A percentile compares a stretch with the other conserved stretches of the same genome.
Evolutionary conservation across 495 filamentous ascomycete genomes (phyloP).

Genomic region (Lentithecium fluviatile): DNA sequence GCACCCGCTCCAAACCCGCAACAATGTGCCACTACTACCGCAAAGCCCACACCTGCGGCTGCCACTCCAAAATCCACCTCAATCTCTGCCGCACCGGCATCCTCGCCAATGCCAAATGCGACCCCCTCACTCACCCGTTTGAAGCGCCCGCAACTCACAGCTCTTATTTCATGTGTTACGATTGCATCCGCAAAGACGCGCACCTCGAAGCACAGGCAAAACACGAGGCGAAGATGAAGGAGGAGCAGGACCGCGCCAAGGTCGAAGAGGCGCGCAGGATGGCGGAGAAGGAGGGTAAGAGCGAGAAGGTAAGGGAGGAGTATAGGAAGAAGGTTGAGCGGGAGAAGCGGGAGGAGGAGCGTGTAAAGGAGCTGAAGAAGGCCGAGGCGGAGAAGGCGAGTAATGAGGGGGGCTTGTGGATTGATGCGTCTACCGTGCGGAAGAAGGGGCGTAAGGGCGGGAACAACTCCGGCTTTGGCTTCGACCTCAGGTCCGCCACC

Average conservation of each 20-base stretch:
- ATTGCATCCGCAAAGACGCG: constrained; percentile 15
- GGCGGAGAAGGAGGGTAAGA: constrained; percentile 2
- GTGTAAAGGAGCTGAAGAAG: neutral
- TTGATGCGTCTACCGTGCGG: neutral
- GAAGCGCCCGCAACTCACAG: neutral
- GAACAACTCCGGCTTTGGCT: too few relatives aligned
- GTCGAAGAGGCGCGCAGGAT: constrained; percentile 3
- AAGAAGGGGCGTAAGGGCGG: neutral
- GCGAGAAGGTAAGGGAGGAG: neutral
- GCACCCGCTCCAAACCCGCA: neutral
- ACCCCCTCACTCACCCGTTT: neutral
- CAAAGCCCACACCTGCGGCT: constrained; percentile 15
- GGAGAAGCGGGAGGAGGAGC: neutral
- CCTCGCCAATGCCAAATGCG: neutral
- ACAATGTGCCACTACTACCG: constrained; percentile 22
- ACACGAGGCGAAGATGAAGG: neutral
- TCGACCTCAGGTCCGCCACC: too few relatives aligned
- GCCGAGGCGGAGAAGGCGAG: neutral
- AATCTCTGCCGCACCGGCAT: neutral
- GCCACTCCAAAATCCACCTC: constrained; percentile 11
- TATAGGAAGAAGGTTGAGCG: too few relatives aligned
- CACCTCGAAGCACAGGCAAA: neutral
- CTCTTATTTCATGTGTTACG: constrained; percentile 23
- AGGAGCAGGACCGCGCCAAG: neutral
- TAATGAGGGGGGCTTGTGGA: neutral